phyloP scores from a whole-genome alignment of 345 rosid species.

The Lumnitzera littorea region DNA sequence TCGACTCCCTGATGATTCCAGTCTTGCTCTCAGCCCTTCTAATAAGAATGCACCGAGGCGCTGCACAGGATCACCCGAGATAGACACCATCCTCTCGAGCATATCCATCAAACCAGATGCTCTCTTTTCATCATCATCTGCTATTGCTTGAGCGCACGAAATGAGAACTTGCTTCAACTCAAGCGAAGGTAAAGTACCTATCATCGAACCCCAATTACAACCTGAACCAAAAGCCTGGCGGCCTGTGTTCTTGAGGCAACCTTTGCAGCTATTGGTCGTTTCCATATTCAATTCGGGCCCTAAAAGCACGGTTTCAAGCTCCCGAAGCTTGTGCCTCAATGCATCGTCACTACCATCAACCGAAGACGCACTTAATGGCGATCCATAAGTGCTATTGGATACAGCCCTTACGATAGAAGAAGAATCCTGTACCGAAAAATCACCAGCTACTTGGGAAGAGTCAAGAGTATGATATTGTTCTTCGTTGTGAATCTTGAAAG shows the following conservation, averaged over 20 bases:
- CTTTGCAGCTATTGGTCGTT: background rate
- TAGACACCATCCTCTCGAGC: constrained; percentile 12
- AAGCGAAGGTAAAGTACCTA: background rate
- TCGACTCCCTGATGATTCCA: constrained; percentile 7
- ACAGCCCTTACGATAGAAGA: background rate
- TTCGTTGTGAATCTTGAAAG: background rate
- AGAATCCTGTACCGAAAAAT: background rate
- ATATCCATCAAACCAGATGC: constrained; percentile 5
- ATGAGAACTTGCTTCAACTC: constrained; percentile 1
- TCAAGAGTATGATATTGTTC: constrained; percentile 9
- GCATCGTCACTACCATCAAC: background rate
- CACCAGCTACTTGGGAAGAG: constrained; percentile 1
- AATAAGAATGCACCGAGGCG: constrained; percentile 12
- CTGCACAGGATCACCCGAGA: constrained; percentile 4
- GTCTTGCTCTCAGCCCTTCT: constrained; percentile 12
- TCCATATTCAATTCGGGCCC: constrained; percentile 4
- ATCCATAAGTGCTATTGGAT: background rate
- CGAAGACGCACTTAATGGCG: constrained; percentile 5
- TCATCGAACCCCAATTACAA: background rate
- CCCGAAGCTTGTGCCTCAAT: constrained; percentile 2
- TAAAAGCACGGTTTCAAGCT: constrained; percentile 5
- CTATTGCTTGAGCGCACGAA: no score
- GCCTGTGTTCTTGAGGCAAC: background rate
- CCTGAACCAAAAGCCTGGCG: background rate
- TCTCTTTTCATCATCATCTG: background rate